A percentile compares a stretch with the other conserved stretches of the same genome.
Conservation (phyloP, 257 asterid species). For the Solanum raphanifolium region DNA sequence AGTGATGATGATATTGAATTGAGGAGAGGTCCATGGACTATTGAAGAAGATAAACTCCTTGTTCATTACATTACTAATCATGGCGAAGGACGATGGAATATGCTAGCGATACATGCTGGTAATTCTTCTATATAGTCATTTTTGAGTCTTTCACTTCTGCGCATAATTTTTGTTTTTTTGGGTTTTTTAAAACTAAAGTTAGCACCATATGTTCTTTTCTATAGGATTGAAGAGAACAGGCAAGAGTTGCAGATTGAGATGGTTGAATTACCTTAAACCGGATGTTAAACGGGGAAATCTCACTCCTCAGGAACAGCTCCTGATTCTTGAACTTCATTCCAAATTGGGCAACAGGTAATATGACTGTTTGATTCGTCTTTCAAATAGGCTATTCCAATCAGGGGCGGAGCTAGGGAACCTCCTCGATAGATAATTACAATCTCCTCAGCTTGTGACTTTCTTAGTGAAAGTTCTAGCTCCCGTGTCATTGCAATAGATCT, state of each 20-base stretch:
- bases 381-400: neutral
- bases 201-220: neutral
- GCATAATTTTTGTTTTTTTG: neutral
- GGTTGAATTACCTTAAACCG: slow-evolving; percentile 39
- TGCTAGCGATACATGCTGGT: slow-evolving; percentile 26
- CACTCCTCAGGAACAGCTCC: slow-evolving; percentile 18
- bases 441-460: neutral
- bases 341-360: slow-evolving; percentile 31
- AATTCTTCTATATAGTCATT: neutral
- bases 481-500: neutral
- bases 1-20: slow-evolving; percentile 15
- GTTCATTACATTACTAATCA: slow-evolving; percentile 16
- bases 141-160: neutral
- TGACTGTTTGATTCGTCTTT: neutral
- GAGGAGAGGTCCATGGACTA: slow-evolving; percentile 36
- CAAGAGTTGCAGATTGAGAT: slow-evolving; percentile 34
- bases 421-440: neutral
- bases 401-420: neutral
- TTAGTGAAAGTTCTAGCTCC: neutral
- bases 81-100: slow-evolving; percentile 39
- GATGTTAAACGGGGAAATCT: slow-evolving; percentile 33
- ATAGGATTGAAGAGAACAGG: slow-evolving; percentile 31
- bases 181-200: neutral
- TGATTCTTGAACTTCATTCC: slow-evolving; percentile 32
- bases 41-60: slow-evolving; percentile 28